phyloP scores from a whole-genome alignment of 139 green algal species.

The Eudorina sp. region DNA sequence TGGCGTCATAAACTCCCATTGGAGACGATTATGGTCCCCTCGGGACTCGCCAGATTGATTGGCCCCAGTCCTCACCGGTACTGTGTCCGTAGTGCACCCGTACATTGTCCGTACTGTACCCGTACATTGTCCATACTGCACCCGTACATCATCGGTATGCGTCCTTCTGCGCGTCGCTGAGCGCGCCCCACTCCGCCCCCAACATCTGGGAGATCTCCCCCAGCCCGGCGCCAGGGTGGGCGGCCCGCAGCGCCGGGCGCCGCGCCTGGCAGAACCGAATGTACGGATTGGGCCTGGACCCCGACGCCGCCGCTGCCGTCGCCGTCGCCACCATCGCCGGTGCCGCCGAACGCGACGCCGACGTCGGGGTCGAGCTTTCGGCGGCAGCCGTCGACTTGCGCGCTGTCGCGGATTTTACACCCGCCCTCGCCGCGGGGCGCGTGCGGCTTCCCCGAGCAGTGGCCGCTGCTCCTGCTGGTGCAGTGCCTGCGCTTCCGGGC shows the following conservation, averaged over 20 bases:
- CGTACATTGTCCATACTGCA: too few species aligned
- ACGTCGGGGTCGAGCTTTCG: too few species aligned
- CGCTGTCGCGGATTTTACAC: too few species aligned
- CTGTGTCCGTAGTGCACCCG: too few species aligned
- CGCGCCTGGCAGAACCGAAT: neutral
- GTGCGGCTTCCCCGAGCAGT: neutral
- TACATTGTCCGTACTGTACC: too few species aligned
- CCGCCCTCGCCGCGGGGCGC: too few species aligned
- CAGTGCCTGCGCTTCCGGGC: neutral
- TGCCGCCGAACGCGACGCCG: too few species aligned
- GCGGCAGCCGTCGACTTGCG: too few species aligned
- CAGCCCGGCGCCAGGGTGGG: conserved; percentile 22
- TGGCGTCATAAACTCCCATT: too few species aligned
- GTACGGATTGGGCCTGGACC: neutral
- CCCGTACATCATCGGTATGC: conserved; percentile 47
- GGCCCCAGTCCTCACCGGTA: too few species aligned
- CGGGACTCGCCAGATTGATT: too few species aligned
- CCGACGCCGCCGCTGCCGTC: neutral
- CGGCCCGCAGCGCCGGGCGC: neutral
- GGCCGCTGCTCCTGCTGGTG: neutral
- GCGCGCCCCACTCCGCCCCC: conserved; percentile 60
- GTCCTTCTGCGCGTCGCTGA: conserved; percentile 68
- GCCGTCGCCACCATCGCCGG: neutral
- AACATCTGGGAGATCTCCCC: conserved; percentile 59
- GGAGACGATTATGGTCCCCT: too few species aligned